Evolutionary conservation across 371 early-diverging fungal species (phyloP), one percentile per base, ranked within the genome.

Genomic region (Rhizomucor miehei): DNA sequence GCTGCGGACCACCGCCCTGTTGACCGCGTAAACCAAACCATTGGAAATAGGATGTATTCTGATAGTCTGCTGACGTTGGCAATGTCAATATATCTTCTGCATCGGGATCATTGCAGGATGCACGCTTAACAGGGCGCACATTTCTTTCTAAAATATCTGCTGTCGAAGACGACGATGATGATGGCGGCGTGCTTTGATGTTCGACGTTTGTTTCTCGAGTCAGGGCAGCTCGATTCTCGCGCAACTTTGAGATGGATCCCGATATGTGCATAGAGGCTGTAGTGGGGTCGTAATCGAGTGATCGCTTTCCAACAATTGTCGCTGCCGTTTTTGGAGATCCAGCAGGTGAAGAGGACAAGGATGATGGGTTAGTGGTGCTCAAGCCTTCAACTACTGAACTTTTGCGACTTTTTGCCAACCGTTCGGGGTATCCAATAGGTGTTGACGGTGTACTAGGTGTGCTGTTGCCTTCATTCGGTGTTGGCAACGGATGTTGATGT

Each of bases 211-310:
- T 25, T 13, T 12, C 45, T 45, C 23, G 12, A 8, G 29, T 29
- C 29, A 29, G 20, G 23, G 36, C 51, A 1, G 35, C 39, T 12
- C 62, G 52, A 37, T 51, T 53, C 35, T 62, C 67, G 9, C 62
- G 59, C 11, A 62, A 36, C 17, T 55, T 62, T 5, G 58, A 57
- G 39, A 66, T 56, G 4, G 67, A 66, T 35, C 67, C 67, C 9
- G 67, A 56, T 66, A 57, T 62, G 25, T 62, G 62, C 39, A 54
- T 54, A 3, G 21, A 24, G 17, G 52, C 37, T 20, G 34, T 17
- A 13, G 34, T 21, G 16, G 44, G 37, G 38, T 17, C 46, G 9
- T 46, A 46, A 1, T 47, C 44, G 8, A 39, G 16, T 3, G 45
- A 24, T 48, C 55, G 55, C 14, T 55, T 55, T 11, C 29, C 29